Evolutionary conservation across 2,329 filamentous ascomycete genomes (phyloP), one percentile per base, ranked within the genome.

Genomic region (Dothideomycetidae sp.): DNA sequence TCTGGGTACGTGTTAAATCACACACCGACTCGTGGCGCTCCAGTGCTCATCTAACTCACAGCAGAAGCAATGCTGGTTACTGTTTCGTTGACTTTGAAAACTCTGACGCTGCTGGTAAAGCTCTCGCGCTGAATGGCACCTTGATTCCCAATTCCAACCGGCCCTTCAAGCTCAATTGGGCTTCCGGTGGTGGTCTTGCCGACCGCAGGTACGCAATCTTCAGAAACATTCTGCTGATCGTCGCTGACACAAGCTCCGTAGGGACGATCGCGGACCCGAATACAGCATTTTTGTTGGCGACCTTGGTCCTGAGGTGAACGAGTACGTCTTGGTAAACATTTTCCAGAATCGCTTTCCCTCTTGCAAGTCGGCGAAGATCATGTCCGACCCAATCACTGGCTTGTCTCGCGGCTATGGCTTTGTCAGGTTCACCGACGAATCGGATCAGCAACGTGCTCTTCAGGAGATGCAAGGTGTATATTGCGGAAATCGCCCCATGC

Each of bases 361-460:
- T 5, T 96, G 88, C 81, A 96, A 96, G 70, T 93, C 85, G 26
- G 90, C 90, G 54, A 98, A 98, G 73, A 98, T 98, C 63, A 98
- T 98, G 90, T 93, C 88, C 43, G 90, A 98, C 55, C 88, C 90
- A 44, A 90, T 96, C 63, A 93, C 81, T 46, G 90, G 90, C 51
- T 88, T 96, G 73, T 94, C 86, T 46, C 85, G 90, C 46, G 90
- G 90, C 40, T 98, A 98, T 54, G 90, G 90, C 32, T 98, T 98
- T 53, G 90, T 98, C 37, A 84, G 90, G 48, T 98, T 98, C 67
- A 84, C 84, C 36, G 84, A 93, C 49, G 88, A 96, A 67, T 74
- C 77, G 48, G 90, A 98, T 55, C 88, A 96, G 67, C 88, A 98
- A 67, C 83, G 86, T 44, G 88, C 90, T 46, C 71, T 98, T 14